A percentile compares a stretch with the other conserved stretches of the same genome.
phyloP scores from a whole-genome alignment of 148 eudicot genomes.

The Silene latifolia region DNA sequence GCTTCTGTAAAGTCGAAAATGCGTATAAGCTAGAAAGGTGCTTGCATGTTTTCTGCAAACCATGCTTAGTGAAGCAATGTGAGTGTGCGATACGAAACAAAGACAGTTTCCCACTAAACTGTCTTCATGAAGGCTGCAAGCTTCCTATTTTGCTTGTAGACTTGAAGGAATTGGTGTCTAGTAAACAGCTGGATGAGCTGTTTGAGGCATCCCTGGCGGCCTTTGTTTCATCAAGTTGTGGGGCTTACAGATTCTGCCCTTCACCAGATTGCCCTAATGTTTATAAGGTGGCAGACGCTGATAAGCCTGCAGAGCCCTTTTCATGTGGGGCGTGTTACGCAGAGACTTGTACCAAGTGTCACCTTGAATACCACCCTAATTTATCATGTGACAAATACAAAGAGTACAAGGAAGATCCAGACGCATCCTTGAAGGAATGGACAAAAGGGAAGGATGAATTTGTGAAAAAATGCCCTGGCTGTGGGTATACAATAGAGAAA shows the following conservation, averaged over 20 bases:
- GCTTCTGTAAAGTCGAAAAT: slow-evolving; percentile 82
- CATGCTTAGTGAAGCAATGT: slow-evolving; percentile 84
- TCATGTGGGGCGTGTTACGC: slow-evolving; percentile 76
- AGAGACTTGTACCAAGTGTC: slow-evolving; percentile 81
- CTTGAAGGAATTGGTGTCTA: slow-evolving; percentile 46
- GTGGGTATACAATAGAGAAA: slow-evolving; percentile 83
- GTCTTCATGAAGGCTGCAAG: slow-evolving; percentile 57
- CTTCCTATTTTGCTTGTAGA: slow-evolving; percentile 52
- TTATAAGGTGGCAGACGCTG: slow-evolving; percentile 45
- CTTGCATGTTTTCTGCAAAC: slow-evolving; percentile 58
- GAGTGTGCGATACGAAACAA: slow-evolving; percentile 71
- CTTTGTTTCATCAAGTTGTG: slow-evolving; percentile 62
- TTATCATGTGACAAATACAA: slow-evolving; percentile 74
- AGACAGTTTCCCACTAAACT: slow-evolving; percentile 66
- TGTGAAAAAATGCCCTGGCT: slow-evolving; percentile 69
- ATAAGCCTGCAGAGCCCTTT: slow-evolving; percentile 41
- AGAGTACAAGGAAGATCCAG: slow-evolving; percentile 81
- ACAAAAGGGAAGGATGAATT: slow-evolving; percentile 68
- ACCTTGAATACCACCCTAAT: slow-evolving; percentile 68
- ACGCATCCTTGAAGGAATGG: slow-evolving; percentile 75
- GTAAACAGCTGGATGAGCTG: slow-evolving; percentile 73
- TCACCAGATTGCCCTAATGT: slow-evolving; percentile 94
- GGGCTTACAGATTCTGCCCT: slow-evolving; percentile 73
- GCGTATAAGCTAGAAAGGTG: slow-evolving; percentile 58
- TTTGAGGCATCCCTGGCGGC: slow-evolving; percentile 69